A percentile compares a stretch with the other conserved stretches of the same genome.
These are phyloP conservation scores for Pseudomonodictys pantanalensis DNA, from an alignment of 495 filamentous ascomycete species.

Conservation along the genomic window DNA sequence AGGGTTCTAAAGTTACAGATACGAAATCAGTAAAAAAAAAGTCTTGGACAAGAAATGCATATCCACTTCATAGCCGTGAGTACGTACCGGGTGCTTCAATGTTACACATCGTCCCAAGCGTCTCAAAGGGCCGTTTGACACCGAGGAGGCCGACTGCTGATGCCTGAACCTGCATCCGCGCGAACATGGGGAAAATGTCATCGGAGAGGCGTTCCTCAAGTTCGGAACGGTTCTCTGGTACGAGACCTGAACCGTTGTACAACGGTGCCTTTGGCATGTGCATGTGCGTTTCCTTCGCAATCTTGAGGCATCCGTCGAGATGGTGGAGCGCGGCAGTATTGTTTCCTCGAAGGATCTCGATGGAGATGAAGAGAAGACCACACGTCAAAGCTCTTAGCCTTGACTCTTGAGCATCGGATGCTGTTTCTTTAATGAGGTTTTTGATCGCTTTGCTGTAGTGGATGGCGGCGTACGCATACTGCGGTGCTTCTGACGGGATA, in stretches of 20 bases:
- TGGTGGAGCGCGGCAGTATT: slow-evolving; percentile 17
- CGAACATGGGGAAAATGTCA: slow-evolving; percentile 26
- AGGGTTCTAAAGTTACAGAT: slow-evolving; percentile 1
- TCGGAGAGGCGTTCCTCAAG: slow-evolving; percentile 1
- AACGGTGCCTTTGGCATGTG: neutral
- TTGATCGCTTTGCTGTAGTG: slow-evolving; percentile 24
- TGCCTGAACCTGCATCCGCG: slow-evolving; percentile 21
- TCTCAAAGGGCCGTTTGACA: too few species aligned
- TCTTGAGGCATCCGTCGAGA: slow-evolving; percentile 21
- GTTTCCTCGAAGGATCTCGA: slow-evolving; percentile 26
- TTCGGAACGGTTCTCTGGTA: neutral
- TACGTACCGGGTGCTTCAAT: too few species aligned
- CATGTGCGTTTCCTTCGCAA: slow-evolving; percentile 18
- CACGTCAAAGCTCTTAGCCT: slow-evolving; percentile 20
- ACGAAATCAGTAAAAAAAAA: too few species aligned
- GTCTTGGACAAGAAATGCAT: too few species aligned
- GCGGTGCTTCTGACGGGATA: slow-evolving; percentile 7
- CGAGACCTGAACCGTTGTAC: too few species aligned
- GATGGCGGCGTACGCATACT: slow-evolving; percentile 16
- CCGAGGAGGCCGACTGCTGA: too few species aligned
- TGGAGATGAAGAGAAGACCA: slow-evolving; percentile 23
- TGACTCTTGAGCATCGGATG: slow-evolving; percentile 11
- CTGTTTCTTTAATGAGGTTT: slow-evolving; percentile 19
- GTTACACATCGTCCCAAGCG: too few species aligned
- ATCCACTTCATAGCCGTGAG: too few species aligned